A percentile compares a stretch with the other conserved stretches of the same genome.
These are phyloP conservation scores for Arthrocladium fulminans DNA, from an alignment of 2,329 filamentous ascomycete species.

Conservation along the genomic window DNA sequence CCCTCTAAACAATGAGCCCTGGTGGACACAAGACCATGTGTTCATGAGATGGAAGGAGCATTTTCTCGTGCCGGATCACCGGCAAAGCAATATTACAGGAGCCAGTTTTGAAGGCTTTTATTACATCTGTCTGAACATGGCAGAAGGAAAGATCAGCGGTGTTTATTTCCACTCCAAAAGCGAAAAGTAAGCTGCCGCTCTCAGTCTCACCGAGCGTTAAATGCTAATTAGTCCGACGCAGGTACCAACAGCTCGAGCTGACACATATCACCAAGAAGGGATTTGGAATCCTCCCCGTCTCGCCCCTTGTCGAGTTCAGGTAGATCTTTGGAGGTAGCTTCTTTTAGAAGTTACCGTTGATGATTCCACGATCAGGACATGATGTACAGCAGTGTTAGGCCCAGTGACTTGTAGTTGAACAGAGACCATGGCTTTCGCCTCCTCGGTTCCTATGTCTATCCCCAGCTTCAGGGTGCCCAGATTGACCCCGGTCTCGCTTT, in stretches of 20 bases:
- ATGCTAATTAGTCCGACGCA: constrained; percentile 36
- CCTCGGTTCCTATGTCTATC: background rate
- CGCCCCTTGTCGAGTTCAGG: constrained; percentile 73
- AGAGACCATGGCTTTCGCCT: background rate
- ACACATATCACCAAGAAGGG: constrained; percentile 79
- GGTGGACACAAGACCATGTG: constrained; percentile 66
- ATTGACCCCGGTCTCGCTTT: no score
- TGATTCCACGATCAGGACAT: background rate
- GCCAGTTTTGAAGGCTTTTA: constrained; percentile 98
- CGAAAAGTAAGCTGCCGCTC: constrained; percentile 66
- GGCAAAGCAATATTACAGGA: constrained; percentile 79
- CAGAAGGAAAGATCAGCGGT: constrained; percentile 74
- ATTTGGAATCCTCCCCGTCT: constrained; percentile 70
- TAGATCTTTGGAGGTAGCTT: background rate
- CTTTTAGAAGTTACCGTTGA: background rate
- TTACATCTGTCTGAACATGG: constrained; percentile 97
- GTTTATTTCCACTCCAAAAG: constrained; percentile 98
- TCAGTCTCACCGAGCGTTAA: background rate
- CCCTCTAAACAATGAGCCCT: constrained; percentile 40
- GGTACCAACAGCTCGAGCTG: constrained; percentile 86
- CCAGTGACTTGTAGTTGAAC: background rate
- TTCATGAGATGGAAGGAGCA: constrained; percentile 99
- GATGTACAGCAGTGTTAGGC: background rate
- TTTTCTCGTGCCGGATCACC: constrained; percentile 90
- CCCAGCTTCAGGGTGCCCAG: no score